Conservation (phyloP, 108 stramenopile species). For the Skeletonema menzelii region DNA sequence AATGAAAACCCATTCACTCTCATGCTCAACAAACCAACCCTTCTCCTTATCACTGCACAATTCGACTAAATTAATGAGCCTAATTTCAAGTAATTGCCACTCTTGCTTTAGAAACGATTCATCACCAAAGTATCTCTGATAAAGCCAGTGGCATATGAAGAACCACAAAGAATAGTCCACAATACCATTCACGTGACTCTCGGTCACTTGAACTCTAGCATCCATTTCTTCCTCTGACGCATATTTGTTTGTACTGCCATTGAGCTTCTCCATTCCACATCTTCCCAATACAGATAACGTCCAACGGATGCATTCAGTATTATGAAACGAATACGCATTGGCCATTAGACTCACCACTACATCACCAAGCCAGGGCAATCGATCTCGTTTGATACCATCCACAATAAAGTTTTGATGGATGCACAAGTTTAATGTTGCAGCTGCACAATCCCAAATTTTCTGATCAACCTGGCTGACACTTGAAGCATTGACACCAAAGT, state of each 20-base stretch:
- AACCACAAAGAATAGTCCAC: constrained; percentile 50
- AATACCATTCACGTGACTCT: constrained; percentile 44
- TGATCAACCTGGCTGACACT: background rate
- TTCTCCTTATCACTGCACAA: constrained; percentile 19
- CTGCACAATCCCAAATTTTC: constrained; percentile 37
- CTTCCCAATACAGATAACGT: constrained; percentile 39
- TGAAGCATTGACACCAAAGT: background rate
- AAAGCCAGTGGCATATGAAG: constrained; percentile 35
- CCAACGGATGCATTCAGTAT: constrained; percentile 29
- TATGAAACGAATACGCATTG: constrained; percentile 22
- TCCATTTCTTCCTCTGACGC: background rate
- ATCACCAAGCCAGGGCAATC: constrained; percentile 50
- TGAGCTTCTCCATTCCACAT: constrained; percentile 25
- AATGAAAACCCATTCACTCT: constrained; percentile 43
- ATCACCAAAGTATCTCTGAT: constrained; percentile 46
- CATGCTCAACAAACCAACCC: constrained; percentile 21
- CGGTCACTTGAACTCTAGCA: background rate
- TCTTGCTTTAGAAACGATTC: constrained; percentile 28
- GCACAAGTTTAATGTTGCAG: constrained; percentile 30
- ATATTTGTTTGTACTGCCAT: background rate
- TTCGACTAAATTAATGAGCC: constrained; percentile 16
- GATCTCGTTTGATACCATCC: constrained; percentile 50
- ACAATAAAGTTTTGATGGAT: constrained; percentile 38
- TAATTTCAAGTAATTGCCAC: constrained; percentile 22
- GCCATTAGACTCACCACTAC: constrained; percentile 37